Percentiles rank a stretch among this genome's conserved stretches.
Evolutionary conservation across 2,329 filamentous ascomycete genomes (phyloP).

Genomic region (Scorias spongiosa): DNA sequence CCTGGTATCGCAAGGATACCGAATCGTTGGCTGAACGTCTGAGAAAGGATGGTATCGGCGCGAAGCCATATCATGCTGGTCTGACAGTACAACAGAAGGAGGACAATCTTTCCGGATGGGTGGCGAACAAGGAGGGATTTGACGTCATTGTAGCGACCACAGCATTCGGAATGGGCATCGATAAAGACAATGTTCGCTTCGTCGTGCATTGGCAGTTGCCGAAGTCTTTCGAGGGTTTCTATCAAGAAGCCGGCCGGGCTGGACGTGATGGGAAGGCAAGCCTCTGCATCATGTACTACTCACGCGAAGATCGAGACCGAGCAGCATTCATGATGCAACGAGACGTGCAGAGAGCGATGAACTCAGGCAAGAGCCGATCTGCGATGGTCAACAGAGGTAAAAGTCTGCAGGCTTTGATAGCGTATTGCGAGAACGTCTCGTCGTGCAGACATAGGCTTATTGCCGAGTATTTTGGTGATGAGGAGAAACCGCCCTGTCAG

Average conservation of each 20-base stretch:
- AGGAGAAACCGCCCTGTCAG: conserved; percentile 20
- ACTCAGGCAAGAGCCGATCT: conserved; percentile 21
- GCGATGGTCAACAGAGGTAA: conserved; percentile 26
- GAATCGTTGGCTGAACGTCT: conserved; percentile 54
- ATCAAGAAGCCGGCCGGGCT: conserved; percentile 86
- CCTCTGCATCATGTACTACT: conserved; percentile 82
- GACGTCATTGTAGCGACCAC: conserved; percentile 91
- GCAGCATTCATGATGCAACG: conserved; percentile 40
- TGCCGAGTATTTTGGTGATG: conserved; percentile 62
- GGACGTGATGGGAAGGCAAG: conserved; percentile 80
- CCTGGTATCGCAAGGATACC: conserved; percentile 58
- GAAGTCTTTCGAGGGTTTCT: conserved; percentile 90
- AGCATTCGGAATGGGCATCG: conserved; percentile 95
- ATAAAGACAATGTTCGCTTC: conserved; percentile 88
- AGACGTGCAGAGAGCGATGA: conserved; percentile 22
- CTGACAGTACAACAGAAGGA: conserved; percentile 52
- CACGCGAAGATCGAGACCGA: conserved; percentile 68
- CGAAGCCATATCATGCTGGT: conserved; percentile 58
- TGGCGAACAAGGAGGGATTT: conserved; percentile 58
- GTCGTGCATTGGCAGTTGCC: conserved; percentile 90
- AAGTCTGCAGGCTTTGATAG: conserved; percentile 43
- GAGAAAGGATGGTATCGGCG: conserved; percentile 53
- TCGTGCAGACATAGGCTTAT: conserved; percentile 64
- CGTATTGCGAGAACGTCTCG: conserved; percentile 65
- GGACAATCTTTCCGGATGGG: conserved; percentile 56